Evolutionary conservation across 495 filamentous ascomycete species (phyloP).

Genomic region (Penicillium cosmopolitanum): DNA sequence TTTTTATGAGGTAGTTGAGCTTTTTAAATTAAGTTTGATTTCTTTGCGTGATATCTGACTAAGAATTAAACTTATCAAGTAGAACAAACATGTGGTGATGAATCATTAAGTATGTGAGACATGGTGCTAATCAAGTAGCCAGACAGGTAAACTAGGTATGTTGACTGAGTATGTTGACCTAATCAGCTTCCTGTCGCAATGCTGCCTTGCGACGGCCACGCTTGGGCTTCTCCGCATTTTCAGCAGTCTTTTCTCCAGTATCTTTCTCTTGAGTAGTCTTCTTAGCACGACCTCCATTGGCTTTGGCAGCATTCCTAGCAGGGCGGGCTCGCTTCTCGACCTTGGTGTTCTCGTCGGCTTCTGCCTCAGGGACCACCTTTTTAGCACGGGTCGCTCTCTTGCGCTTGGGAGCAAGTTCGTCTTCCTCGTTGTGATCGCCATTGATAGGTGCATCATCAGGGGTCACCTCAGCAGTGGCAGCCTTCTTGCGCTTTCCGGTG

Average conservation of each 20-base stretch:
- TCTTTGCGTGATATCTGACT: too few species aligned
- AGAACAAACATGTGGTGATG: background rate
- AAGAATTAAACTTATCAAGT: too few species aligned
- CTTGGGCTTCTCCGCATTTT: constrained; percentile 35
- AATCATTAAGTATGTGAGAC: background rate
- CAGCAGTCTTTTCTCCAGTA: constrained; percentile 32
- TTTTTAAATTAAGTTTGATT: too few species aligned
- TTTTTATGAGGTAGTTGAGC: too few species aligned
- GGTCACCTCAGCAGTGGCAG: constrained; percentile 6
- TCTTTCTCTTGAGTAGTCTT: constrained; percentile 31
- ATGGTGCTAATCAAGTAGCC: background rate
- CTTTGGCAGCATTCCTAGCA: constrained; percentile 31
- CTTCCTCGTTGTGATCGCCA: constrained; percentile 7
- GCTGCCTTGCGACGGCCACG: constrained; percentile 16
- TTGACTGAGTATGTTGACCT: background rate
- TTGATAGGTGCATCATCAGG: background rate
- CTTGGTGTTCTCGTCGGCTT: constrained; percentile 2
- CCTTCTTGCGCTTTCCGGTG: constrained; percentile 20
- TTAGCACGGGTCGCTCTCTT: constrained; percentile 31
- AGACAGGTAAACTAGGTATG: background rate
- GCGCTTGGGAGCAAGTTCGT: constrained; percentile 34
- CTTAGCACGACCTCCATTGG: constrained; percentile 23
- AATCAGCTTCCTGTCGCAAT: background rate
- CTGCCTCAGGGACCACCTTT: constrained; percentile 12
- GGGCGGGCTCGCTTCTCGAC: constrained; percentile 35